These are phyloP conservation scores for Glarea lozoyensis DNA, from an alignment of 495 filamentous ascomycete genomes.

Conservation along the genomic window DNA sequence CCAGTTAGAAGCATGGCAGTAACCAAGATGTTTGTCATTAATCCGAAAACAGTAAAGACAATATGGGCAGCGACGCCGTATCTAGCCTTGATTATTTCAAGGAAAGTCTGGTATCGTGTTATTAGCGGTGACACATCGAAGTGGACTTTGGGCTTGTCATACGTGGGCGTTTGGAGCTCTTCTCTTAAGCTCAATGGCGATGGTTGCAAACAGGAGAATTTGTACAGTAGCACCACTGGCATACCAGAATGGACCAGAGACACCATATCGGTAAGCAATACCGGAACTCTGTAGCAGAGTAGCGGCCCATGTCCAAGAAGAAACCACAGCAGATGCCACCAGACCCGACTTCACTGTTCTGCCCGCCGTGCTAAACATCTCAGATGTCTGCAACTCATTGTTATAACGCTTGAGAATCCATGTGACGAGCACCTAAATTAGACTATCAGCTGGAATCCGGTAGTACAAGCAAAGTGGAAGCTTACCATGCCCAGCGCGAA, in stretches of 20 bases:
- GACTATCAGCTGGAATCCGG: constrained; percentile 1
- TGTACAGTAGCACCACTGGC: constrained; percentile 57
- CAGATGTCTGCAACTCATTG: constrained; percentile 88
- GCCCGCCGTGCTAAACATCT: constrained; percentile 95
- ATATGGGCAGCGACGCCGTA: constrained; percentile 58
- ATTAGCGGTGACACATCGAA: too few relatives aligned
- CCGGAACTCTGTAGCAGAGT: constrained; percentile 76
- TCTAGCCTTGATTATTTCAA: constrained; percentile 60
- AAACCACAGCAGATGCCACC: constrained; percentile 92
- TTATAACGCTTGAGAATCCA: constrained; percentile 81
- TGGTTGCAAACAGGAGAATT: constrained; percentile 82
- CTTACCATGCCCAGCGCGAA: constrained; percentile 77
- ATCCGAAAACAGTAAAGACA: constrained; percentile 72
- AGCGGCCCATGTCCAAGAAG: constrained; percentile 91
- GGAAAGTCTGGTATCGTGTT: constrained; percentile 48
- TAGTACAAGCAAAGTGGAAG: not conserved
- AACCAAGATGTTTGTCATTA: constrained; percentile 77
- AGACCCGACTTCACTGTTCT: constrained; percentile 90
- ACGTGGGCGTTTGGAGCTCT: constrained; percentile 73
- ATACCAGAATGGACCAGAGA: constrained; percentile 93
- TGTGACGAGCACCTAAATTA: constrained; percentile 54
- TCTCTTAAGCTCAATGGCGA: constrained; percentile 89
- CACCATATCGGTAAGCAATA: constrained; percentile 87
- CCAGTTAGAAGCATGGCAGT: constrained; percentile 92
- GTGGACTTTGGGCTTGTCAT: constrained; percentile 2